Base-by-base conservation (phyloP, 495 filamentous ascomycete genomes). In the Hypomontagnella submonticulosa region DNA sequence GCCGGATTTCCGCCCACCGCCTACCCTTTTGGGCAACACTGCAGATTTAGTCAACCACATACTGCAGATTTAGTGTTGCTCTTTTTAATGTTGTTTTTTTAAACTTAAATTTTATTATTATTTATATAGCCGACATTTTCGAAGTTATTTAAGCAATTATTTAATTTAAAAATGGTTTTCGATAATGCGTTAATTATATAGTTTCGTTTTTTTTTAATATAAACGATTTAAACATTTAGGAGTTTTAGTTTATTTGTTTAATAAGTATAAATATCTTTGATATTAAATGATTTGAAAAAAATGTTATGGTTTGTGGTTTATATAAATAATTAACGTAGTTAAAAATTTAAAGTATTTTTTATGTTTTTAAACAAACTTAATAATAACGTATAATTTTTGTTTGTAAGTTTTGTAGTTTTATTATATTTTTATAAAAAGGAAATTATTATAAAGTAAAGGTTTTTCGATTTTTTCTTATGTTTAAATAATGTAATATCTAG, bases 181-280 rank as follows among this genome's bases (percentile, higher is more conserved):
- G 16, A 43, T 16, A 43, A 43, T 15, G 6, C 8, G 16, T 43
- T 18, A 3, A 18, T 18, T 1, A 43, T 18, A 4, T 43, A 15
- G 16, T 43, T 43, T 18, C 16, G 3, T 7, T 13, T 16, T 43
- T 18, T 43, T 43, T 43, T 43, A 43, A 43, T 43, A 18, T 43
- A 43, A 13, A 13, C 16, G 16, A 43, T 43, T 2, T 18, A 4
- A 43, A 43, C 16, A 18, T 43, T 43, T 2, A 43, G 16, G 2
- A 18, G 4, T 43, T 43, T 43, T 15, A 43, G 16, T 18, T 43
- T 18, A 1, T 7, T 13, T 4, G 15, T 43, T 43, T 43, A 43
- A 15, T 18, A 18, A 43, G 15, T 43, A 43, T 43, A 43, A 43
- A 43, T 43, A 2, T 18, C 16, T 15, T 43, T 15, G 4, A 43